These are phyloP conservation scores for Raphanus raphanistrum DNA, from an alignment of 345 rosid genomes.

Conservation along the genomic window DNA sequence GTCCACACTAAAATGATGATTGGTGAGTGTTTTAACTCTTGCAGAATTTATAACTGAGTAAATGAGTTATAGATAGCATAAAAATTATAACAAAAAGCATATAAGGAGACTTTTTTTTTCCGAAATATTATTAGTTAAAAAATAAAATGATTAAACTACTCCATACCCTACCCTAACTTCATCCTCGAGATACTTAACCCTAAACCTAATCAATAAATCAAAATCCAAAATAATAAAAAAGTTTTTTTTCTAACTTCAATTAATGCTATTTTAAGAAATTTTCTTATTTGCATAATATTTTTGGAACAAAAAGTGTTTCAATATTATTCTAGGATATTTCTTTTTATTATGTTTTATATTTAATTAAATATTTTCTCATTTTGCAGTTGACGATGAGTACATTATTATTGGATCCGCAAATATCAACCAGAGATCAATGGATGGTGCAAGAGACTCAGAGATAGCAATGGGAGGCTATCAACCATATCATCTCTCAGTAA, in stretches of 20 bases:
- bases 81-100: not conserved
- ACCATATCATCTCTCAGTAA: not conserved
- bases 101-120: not conserved
- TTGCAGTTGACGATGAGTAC: not conserved
- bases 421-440: not conserved
- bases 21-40: not conserved
- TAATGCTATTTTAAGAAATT: not conserved
- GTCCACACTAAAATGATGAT: not conserved
- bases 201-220: not conserved
- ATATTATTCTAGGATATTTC: not conserved
- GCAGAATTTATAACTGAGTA: not conserved
- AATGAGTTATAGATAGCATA: not conserved
- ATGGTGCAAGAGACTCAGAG: not conserved
- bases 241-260: not conserved
- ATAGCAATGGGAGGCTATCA: not conserved
- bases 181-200: not conserved
- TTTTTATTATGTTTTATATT: not conserved
- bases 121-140: not conserved
- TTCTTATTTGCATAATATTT: not conserved
- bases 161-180: not conserved
- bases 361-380: not conserved
- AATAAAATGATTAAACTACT: not conserved
- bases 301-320: not conserved
- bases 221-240: too few relatives aligned
- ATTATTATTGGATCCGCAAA: not conserved